Evolutionary conservation across 495 filamentous ascomycete species (phyloP), one percentile per base, ranked within the genome.

Genomic region (Lichenothelia convexa): DNA sequence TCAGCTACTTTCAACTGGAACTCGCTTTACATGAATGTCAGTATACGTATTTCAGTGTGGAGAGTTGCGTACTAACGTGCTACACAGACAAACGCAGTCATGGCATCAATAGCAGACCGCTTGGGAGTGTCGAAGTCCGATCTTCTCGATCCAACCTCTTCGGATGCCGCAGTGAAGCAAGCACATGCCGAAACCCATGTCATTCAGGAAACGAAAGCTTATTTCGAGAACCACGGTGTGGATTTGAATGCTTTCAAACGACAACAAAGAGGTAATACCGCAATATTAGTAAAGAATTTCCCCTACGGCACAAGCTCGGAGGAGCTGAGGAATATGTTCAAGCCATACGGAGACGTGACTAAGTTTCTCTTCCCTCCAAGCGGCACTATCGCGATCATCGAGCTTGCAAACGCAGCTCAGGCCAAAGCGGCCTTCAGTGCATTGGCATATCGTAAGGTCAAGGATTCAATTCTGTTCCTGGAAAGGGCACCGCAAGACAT

Each of bases 271-370:
- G 87, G 84, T 30, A 84, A 93, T 56, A 83, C 72, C 7, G 72
- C 77, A 8, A 86, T 99, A 41, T 59, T 99, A 9, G 78, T 94
- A 23, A 99, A 95, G 63, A 95, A 95, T 51, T 91, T 95, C 42
- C 73, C 80, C 4, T 80, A 77, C 48, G 80, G 79, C 16, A 84
- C 82, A 30, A 76, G 71, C 23, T 56, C 59, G 4, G 73, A 77
- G 19, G 78, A 82, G 44, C 48, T 84, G 13, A 64, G 65, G 34
- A 64, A 62, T 26, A 60, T 80, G 22, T 77, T 82, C 40, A 71
- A 73, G 38, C 75, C 77, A 42, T 73, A 72, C 45, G 89, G 87
- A 12, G 63, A 74, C 31, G 64, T 93, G 4, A 64, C 69, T 31
- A 68, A 71, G 45, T 64, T 95, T 16, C 63, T 99, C 26, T 85